Conservation (phyloP, 129 eudicot species). For the Helianthus tuberosus region DNA sequence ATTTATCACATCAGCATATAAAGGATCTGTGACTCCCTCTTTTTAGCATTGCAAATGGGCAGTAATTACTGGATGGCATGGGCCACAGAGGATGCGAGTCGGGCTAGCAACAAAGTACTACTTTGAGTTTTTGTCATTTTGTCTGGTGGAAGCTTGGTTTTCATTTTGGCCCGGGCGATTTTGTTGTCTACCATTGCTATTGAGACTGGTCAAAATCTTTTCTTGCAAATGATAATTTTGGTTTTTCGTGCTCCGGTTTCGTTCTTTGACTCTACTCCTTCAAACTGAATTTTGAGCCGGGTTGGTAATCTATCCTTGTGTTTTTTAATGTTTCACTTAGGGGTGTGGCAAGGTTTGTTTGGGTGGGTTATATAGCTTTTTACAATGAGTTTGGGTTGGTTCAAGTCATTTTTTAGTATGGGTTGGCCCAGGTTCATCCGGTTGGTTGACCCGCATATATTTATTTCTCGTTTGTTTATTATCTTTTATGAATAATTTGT, state of each 20-base stretch:
- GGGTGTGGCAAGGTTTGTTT: too few relatives aligned
- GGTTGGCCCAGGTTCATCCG: too few relatives aligned
- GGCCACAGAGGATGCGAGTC: constrained; percentile 76
- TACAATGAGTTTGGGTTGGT: too few relatives aligned
- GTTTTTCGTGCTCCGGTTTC: constrained; percentile 81
- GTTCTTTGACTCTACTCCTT: constrained; percentile 87
- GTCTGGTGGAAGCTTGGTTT: constrained; percentile 52
- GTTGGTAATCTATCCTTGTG: constrained; percentile 43
- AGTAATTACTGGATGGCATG: constrained; percentile 97
- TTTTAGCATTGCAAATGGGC: constrained; percentile 76
- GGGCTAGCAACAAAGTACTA: constrained; percentile 47
- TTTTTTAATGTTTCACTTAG: too few relatives aligned
- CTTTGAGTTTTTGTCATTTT: constrained; percentile 59
- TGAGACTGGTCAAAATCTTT: constrained; percentile 71
- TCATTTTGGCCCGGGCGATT: constrained; percentile 73
- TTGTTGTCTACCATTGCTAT: constrained; percentile 77
- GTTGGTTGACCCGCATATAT: too few relatives aligned
- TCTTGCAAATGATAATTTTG: constrained; percentile 62
- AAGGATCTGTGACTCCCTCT: constrained; percentile 54
- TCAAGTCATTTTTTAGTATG: too few relatives aligned
- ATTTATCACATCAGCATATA: constrained; percentile 63
- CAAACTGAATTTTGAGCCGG: constrained; percentile 81
- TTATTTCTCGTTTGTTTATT: too few relatives aligned
- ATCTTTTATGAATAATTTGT: too few relatives aligned
- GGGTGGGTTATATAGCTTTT: too few relatives aligned